Percentiles rank a stretch among this genome's conserved stretches.
Evolutionary conservation across 805 yeast genomes (phyloP).

Genomic region (Hanseniaspora jakobsenii): DNA sequence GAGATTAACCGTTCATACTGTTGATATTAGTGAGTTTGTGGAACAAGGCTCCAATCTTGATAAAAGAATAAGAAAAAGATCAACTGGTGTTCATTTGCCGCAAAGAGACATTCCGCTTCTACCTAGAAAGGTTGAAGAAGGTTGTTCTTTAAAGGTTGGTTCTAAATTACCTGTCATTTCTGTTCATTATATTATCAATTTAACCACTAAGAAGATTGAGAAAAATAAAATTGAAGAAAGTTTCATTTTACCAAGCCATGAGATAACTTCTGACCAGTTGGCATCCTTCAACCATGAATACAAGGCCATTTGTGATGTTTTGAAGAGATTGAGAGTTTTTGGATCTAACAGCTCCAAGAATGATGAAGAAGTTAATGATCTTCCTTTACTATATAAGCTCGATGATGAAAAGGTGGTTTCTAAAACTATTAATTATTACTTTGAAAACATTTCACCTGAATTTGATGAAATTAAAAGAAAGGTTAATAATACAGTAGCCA

Average conservation of each 20-base stretch:
- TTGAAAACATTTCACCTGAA: conserved; percentile 47
- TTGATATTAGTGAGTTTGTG: conserved; percentile 64
- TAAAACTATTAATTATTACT: conserved; percentile 50
- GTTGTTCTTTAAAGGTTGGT: conserved; percentile 49
- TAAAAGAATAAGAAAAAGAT: conserved; percentile 80
- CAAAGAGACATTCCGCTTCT: conserved; percentile 56
- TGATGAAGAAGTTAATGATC: conserved; percentile 26
- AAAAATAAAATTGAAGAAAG: conserved; percentile 70
- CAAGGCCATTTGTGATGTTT: not conserved
- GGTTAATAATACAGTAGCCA: conserved; percentile 78
- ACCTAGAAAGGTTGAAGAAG: conserved; percentile 51
- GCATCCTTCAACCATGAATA: conserved; percentile 2
- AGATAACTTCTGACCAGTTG: conserved; percentile 19
- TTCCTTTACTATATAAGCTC: conserved; percentile 62
- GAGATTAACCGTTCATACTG: conserved; percentile 75
- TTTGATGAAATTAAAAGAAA: conserved; percentile 67
- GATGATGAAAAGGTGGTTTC: conserved; percentile 70
- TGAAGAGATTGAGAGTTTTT: not conserved
- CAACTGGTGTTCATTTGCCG: conserved; percentile 77
- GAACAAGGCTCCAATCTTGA: conserved; percentile 68
- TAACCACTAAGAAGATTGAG: conserved; percentile 56
- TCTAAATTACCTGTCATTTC: conserved; percentile 57
- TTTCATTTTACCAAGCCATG: conserved; percentile 46
- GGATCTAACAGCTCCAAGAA: not conserved
- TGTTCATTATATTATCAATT: conserved; percentile 68